Percentiles rank a stretch among this genome's conserved stretches.
Evolutionary conservation across 2,329 filamentous ascomycete genomes (phyloP).

Genomic region (Conoideocrella luteorostrata): DNA sequence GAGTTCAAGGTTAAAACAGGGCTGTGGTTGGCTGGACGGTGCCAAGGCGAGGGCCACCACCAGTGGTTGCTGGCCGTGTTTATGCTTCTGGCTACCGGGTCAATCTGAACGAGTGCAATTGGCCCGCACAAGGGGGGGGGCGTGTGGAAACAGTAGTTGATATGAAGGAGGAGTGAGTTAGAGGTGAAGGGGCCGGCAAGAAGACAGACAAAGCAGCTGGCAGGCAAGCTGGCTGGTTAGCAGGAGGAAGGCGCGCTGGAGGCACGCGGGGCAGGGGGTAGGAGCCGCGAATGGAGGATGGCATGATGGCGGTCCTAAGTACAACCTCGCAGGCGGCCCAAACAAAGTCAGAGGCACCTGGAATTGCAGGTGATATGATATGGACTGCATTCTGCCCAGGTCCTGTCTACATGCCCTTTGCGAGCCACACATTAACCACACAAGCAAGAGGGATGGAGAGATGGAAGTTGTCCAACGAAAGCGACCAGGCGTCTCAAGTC

Average conservation of each 20-base stretch:
- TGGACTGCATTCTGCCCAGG: too few species aligned
- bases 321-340: neutral
- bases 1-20: slow-evolving; percentile 15
- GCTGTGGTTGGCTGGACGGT: slow-evolving; percentile 16
- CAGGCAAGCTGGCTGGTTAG: too few species aligned
- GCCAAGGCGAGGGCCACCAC: slow-evolving; percentile 11
- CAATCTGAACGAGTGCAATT: slow-evolving; percentile 9
- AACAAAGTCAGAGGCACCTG: slow-evolving; percentile 1
- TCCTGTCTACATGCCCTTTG: neutral
- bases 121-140: slow-evolving; percentile 6
- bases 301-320: neutral
- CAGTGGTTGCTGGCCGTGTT: slow-evolving; percentile 12
- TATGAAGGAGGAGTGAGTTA: slow-evolving; percentile 11
- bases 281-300: neutral
- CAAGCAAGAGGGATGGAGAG: neutral
- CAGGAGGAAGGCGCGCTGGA: slow-evolving; percentile 6
- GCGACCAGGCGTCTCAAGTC: too few species aligned
- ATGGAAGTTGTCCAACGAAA: too few species aligned
- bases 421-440: neutral
- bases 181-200: slow-evolving; percentile 6
- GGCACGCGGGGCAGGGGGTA: slow-evolving; percentile 2
- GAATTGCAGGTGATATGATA: slow-evolving; percentile 1
- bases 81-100: slow-evolving; percentile 10
- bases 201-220: slow-evolving; percentile 1
- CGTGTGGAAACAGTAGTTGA: slow-evolving; percentile 2